A percentile compares a stretch with the other conserved stretches of the same genome.
Conservation (phyloP, 345 rosid genomes). For the Anacardium occidentale region DNA sequence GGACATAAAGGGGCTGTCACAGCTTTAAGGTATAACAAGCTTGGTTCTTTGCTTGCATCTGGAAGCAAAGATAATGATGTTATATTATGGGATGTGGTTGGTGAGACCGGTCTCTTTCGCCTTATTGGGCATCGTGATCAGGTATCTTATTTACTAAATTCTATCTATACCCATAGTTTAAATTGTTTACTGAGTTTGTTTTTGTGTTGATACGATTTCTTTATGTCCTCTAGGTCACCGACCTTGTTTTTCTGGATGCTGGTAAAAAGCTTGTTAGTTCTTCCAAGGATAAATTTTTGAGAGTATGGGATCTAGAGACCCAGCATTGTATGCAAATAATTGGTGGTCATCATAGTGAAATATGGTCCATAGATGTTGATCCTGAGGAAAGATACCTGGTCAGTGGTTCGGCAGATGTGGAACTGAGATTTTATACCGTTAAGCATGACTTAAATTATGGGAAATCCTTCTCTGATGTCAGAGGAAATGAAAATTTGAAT, state of each 20-base stretch:
- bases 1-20: constrained; percentile 92
- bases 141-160: constrained; percentile 38
- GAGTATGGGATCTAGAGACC: constrained; percentile 99
- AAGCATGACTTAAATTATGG: constrained; percentile 41
- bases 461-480: constrained; percentile 25
- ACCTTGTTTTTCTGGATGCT: constrained; percentile 82
- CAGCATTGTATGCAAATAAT: constrained; percentile 90
- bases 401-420: constrained; percentile 86
- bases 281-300: constrained; percentile 88
- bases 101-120: constrained; percentile 79
- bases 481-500: constrained; percentile 31
- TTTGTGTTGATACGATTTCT: background rate
- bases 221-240: constrained; percentile 65
- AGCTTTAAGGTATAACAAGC: constrained; percentile 57
- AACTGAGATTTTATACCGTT: constrained; percentile 69
- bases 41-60: constrained; percentile 80
- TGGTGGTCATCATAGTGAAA: constrained; percentile 95
- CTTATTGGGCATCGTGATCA: constrained; percentile 92
- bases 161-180: background rate
- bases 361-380: constrained; percentile 91
- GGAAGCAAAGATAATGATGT: constrained; percentile 94
- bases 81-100: constrained; percentile 92
- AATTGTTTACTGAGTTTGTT: background rate
- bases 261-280: constrained; percentile 86
- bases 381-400: constrained; percentile 78